Percentiles rank a stretch among this genome's conserved stretches.
Evolutionary conservation across 2,329 filamentous ascomycete genomes (phyloP).

Genomic region (Pseudogymnoascus sp.): DNA sequence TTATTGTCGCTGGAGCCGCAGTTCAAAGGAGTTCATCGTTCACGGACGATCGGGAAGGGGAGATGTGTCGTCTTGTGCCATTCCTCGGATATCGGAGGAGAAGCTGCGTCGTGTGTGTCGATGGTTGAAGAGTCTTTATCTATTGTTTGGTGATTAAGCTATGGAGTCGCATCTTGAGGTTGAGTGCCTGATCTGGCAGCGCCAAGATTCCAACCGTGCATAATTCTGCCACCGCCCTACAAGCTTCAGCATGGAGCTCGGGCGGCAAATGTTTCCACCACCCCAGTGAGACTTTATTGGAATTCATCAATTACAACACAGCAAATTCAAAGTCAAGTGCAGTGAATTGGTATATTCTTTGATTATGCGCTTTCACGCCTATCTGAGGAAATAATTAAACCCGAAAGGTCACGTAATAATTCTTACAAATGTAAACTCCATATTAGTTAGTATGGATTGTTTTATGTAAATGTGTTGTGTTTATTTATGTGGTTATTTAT

Average conservation of each 20-base stretch:
- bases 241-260: neutral
- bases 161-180: neutral
- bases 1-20: slow-evolving; percentile 18
- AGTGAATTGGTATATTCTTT: neutral
- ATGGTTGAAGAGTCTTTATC: neutral
- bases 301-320: neutral
- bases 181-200: slow-evolving; percentile 4
- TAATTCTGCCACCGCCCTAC: slow-evolving; percentile 8
- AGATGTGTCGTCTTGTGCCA: neutral
- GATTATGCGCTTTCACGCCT: neutral
- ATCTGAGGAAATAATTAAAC: neutral
- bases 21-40: slow-evolving; percentile 7
- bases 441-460: too few relatives aligned
- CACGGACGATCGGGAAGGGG: neutral
- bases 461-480: too few relatives aligned
- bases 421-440: too few relatives aligned
- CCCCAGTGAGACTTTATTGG: neutral
- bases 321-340: neutral
- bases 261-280: neutral
- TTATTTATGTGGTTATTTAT: too few relatives aligned
- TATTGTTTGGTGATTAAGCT: neutral
- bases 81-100: neutral
- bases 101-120: neutral
- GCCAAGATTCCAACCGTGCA: neutral
- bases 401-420: neutral